Conservation (phyloP, 768 basidiomycete genomes). For the Russula earlei region DNA sequence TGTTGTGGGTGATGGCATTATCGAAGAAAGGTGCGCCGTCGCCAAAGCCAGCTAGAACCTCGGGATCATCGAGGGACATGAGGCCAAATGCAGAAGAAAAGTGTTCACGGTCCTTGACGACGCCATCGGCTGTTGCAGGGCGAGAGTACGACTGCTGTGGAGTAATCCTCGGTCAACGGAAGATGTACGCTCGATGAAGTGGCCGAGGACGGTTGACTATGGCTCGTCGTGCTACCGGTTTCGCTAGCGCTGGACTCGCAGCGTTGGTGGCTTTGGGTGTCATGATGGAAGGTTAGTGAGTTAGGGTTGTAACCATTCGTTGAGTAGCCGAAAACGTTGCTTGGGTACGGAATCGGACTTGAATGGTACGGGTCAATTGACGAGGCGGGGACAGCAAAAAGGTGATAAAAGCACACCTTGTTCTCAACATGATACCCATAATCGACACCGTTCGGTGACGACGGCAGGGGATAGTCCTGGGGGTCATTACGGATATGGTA, state of each 20-base stretch:
- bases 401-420: constrained; percentile 9
- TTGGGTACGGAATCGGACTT: constrained; percentile 8
- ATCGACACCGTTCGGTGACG: constrained; percentile 10
- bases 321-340: not conserved
- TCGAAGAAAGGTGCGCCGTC: constrained; percentile 59
- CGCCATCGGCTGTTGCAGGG: constrained; percentile 18
- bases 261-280: constrained; percentile 20
- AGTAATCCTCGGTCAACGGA: constrained; percentile 29
- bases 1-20: constrained; percentile 2
- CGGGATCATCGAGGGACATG: constrained; percentile 68
- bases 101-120: constrained; percentile 21
- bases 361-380: constrained; percentile 1
- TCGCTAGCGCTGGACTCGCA: constrained; percentile 30
- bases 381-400: not conserved
- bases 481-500: constrained; percentile 11
- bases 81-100: constrained; percentile 52
- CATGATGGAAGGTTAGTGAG: constrained; percentile 19
- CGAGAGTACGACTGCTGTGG: constrained; percentile 16
- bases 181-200: constrained; percentile 44
- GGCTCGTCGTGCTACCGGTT: constrained; percentile 34
- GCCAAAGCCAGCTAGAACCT: constrained; percentile 50
- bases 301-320: constrained; percentile 8
- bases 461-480: constrained; percentile 9
- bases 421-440: constrained; percentile 16
- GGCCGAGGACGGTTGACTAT: constrained; percentile 45